Conservation (phyloP, 2,329 filamentous ascomycete species). For the Fusarium caatingaense region DNA sequence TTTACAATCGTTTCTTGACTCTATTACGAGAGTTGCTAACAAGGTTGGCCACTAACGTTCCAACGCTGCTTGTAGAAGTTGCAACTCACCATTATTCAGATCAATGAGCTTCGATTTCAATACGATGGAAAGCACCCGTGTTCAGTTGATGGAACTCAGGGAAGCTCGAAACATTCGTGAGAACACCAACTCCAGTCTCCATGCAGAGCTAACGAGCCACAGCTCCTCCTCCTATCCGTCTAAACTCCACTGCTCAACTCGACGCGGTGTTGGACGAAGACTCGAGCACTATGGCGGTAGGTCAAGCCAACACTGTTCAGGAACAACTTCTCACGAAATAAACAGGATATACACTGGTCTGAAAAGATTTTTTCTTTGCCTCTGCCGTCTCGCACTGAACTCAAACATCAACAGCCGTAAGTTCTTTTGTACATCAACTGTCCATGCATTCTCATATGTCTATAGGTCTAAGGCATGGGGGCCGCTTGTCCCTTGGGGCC, state of each 20-base stretch:
- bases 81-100: conserved; percentile 42
- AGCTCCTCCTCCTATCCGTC: conserved; percentile 53
- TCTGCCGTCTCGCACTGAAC: conserved; percentile 61
- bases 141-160: conserved; percentile 63
- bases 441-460: conserved; percentile 8
- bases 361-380: conserved; percentile 69
- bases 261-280: conserved; percentile 49
- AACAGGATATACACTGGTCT: conserved; percentile 68
- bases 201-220: conserved; percentile 17
- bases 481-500: conserved; percentile 57
- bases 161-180: conserved; percentile 65
- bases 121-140: conserved; percentile 61
- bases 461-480: conserved; percentile 60
- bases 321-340: conserved; percentile 15
- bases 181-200: conserved; percentile 37
- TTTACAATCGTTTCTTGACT: conserved; percentile 67
- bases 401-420: conserved; percentile 56
- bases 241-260: conserved; percentile 51
- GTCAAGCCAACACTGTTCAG: neutral
- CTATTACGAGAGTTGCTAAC: conserved; percentile 63
- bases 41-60: conserved; percentile 54
- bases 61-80: neutral
- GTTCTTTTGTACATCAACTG: conserved; percentile 2
- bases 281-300: conserved; percentile 33
- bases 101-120: conserved; percentile 67